Evolutionary conservation across 768 basidiomycete genomes (phyloP).

Genomic region (Mrakia gelida): DNA sequence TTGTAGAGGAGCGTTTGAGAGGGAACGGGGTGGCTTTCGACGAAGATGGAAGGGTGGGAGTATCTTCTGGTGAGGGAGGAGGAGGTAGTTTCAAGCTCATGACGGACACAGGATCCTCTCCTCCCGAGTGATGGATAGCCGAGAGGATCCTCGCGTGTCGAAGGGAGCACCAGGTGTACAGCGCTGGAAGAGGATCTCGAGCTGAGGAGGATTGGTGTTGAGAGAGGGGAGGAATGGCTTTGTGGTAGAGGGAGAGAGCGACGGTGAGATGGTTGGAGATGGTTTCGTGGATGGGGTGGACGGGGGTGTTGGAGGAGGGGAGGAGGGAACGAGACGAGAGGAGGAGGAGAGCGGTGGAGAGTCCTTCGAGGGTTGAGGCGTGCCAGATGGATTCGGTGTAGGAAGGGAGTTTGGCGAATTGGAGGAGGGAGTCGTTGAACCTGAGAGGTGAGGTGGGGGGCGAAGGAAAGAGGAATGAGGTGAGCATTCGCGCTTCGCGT

Average conservation of each 20-base stretch:
- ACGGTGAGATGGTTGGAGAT: conserved; percentile 16
- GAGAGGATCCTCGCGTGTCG: conserved; percentile 24
- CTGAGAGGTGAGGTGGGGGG: conserved; percentile 45
- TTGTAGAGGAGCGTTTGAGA: too few species aligned
- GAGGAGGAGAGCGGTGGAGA: conserved; percentile 59
- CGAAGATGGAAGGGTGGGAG: too few species aligned
- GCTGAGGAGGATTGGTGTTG: conserved; percentile 5
- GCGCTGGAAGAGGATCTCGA: conserved; percentile 4
- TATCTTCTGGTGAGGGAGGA: background rate
- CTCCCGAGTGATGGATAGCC: conserved; percentile 6
- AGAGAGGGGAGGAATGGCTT: background rate
- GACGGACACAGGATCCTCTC: background rate
- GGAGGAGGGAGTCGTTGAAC: conserved; percentile 76
- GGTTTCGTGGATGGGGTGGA: background rate
- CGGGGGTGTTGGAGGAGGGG: background rate
- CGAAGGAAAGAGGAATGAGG: background rate
- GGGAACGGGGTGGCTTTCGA: too few species aligned
- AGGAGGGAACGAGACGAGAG: background rate
- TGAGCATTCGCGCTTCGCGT: background rate
- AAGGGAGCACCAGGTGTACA: conserved; percentile 26
- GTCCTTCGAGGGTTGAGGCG: conserved; percentile 77
- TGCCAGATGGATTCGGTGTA: conserved; percentile 63
- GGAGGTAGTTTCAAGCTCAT: conserved; percentile 1
- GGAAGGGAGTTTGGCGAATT: conserved; percentile 48
- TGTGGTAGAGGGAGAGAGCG: conserved; percentile 26